phyloP scores from a whole-genome alignment of 257 asterid genomes.

The Solanum corneliomulleri region DNA sequence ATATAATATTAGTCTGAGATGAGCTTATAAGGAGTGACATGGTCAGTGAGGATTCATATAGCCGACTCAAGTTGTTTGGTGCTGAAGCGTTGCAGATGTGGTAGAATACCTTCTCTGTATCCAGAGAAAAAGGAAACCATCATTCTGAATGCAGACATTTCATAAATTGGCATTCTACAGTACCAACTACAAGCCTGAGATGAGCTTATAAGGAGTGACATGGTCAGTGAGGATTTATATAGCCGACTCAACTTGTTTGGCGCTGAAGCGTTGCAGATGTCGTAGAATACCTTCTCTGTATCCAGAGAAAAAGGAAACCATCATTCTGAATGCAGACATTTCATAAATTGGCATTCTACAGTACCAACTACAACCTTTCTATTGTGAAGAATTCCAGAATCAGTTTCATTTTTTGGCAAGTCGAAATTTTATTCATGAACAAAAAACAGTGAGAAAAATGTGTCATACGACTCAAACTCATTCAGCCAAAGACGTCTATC shows the following conservation, averaged over 20 bases:
- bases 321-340: not conserved
- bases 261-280: not conserved
- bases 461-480: not conserved
- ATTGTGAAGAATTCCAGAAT: not conserved
- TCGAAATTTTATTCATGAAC: not conserved
- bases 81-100: not conserved
- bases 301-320: not conserved
- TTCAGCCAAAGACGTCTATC: not conserved
- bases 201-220: not conserved
- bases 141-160: not conserved
- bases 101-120: not conserved
- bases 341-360: not conserved
- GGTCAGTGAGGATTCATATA: not conserved
- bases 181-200: not conserved
- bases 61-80: not conserved
- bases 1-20: not conserved
- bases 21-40: not conserved
- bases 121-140: not conserved
- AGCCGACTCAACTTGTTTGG: not conserved
- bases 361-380: not conserved
- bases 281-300: not conserved
- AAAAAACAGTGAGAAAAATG: not conserved
- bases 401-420: not conserved
- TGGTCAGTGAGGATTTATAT: not conserved
- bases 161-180: not conserved